Conservation (phyloP, 2,329 filamentous ascomycete species). For the Trichophyton benhamiae region DNA sequence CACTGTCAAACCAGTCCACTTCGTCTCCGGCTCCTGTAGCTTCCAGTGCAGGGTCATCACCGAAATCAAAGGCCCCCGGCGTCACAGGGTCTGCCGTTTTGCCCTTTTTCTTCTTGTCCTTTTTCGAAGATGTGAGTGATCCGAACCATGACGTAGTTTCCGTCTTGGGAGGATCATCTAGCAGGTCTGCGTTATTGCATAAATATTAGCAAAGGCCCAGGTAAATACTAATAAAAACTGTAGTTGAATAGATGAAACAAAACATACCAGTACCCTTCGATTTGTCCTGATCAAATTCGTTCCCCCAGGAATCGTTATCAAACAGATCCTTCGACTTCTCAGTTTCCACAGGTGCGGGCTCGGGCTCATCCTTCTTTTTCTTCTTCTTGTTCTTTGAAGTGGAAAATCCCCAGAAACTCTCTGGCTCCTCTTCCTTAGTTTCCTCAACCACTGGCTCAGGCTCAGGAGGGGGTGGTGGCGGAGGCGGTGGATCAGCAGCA, state of each 20-base stretch:
- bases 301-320: background rate
- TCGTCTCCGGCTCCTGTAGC: background rate
- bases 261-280: background rate
- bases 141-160: background rate
- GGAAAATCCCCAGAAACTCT: background rate
- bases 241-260: background rate
- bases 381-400: conserved; percentile 9
- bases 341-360: background rate
- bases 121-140: background rate
- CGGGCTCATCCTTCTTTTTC: conserved; percentile 19
- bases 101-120: conserved; percentile 3
- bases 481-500: conserved; percentile 20
- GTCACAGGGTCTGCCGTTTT: background rate
- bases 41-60: background rate
- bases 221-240: background rate
- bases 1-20: background rate
- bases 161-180: background rate
- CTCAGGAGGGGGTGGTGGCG: conserved; percentile 8
- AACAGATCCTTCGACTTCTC: background rate
- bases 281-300: background rate
- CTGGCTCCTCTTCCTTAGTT: conserved; percentile 17
- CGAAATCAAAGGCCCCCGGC: background rate
- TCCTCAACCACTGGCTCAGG: conserved; percentile 14
- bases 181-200: background rate
- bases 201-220: background rate